Conservation (phyloP, 2,329 filamentous ascomycete species). For the Cordyceps tenuipes region DNA sequence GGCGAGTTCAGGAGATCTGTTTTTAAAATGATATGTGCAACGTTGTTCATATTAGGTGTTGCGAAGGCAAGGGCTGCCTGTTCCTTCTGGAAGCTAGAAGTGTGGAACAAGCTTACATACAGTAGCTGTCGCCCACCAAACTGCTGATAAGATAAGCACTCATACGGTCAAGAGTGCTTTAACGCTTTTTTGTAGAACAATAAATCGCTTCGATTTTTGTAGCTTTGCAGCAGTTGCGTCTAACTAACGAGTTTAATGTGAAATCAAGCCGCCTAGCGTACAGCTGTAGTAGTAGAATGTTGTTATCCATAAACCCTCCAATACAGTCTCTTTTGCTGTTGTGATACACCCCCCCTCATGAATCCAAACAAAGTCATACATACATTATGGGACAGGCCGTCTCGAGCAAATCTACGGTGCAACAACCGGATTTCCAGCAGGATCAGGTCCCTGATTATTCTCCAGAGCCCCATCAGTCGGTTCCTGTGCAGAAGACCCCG, state of each 20-base stretch:
- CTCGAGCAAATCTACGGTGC: background rate
- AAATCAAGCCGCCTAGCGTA: background rate
- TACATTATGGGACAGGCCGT: background rate
- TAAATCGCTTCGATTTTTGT: background rate
- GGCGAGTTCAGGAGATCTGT: background rate
- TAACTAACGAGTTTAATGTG: background rate
- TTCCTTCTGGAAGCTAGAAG: background rate
- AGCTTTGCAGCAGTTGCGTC: background rate
- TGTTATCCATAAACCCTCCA: background rate
- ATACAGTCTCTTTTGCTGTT: conserved; percentile 10
- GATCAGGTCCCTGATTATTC: background rate
- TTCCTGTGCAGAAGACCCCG: background rate
- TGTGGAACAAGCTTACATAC: background rate
- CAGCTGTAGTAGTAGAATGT: background rate
- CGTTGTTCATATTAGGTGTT: background rate
- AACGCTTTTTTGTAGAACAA: background rate
- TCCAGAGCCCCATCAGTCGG: background rate
- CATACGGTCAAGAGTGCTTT: background rate
- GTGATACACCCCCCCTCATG: conserved; percentile 6
- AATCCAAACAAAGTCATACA: conserved; percentile 1
- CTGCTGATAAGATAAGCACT: conserved; percentile 11
- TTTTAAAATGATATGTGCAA: background rate
- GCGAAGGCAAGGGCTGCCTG: background rate
- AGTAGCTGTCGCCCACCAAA: background rate
- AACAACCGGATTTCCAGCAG: conserved; percentile 8